phyloP scores from a whole-genome alignment of 2,329 filamentous ascomycete genomes.

The Ustulina deusta region DNA sequence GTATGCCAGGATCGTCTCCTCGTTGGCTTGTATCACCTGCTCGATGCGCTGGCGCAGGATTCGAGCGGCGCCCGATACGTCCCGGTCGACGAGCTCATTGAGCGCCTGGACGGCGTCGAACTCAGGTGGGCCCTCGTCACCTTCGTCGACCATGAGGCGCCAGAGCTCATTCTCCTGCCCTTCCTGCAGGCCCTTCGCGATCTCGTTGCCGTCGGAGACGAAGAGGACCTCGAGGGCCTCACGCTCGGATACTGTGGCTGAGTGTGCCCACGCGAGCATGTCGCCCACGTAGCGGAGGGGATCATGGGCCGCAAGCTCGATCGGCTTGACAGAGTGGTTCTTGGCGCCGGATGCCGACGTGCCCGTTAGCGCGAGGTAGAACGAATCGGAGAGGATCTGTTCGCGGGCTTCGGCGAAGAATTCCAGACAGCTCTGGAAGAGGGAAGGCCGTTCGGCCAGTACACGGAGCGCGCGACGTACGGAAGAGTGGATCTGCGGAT shows the following conservation, averaged over 20 bases:
- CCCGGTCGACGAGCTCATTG: conserved; percentile 86
- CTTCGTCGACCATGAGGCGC: conserved; percentile 73
- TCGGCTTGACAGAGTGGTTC: conserved; percentile 80
- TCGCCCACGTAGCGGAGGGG: conserved; percentile 92
- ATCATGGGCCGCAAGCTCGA: conserved; percentile 93
- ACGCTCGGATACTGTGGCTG: conserved; percentile 90
- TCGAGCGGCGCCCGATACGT: conserved; percentile 82
- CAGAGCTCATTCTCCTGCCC: conserved; percentile 87
- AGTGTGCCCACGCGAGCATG: conserved; percentile 98
- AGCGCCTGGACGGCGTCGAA: conserved; percentile 88
- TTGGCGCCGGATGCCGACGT: conserved; percentile 67
- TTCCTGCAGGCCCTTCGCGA: conserved; percentile 82
- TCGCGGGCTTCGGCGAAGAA: conserved; percentile 93
- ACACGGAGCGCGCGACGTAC: conserved; percentile 87
- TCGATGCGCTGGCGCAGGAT: conserved; percentile 91
- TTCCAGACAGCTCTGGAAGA: conserved; percentile 94
- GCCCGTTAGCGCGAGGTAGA: conserved; percentile 89
- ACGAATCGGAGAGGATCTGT: conserved; percentile 86
- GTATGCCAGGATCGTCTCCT: conserved; percentile 89
- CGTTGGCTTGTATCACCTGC: conserved; percentile 91
- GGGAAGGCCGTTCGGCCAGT: conserved; percentile 85
- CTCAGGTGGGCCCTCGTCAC: conserved; percentile 58
- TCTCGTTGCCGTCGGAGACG: conserved; percentile 88
- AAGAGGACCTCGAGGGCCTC: conserved; percentile 94
- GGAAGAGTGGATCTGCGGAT: conserved; percentile 87